Conservation (phyloP, 1,139 yeast species). For the Geotrichum aggregatum region DNA sequence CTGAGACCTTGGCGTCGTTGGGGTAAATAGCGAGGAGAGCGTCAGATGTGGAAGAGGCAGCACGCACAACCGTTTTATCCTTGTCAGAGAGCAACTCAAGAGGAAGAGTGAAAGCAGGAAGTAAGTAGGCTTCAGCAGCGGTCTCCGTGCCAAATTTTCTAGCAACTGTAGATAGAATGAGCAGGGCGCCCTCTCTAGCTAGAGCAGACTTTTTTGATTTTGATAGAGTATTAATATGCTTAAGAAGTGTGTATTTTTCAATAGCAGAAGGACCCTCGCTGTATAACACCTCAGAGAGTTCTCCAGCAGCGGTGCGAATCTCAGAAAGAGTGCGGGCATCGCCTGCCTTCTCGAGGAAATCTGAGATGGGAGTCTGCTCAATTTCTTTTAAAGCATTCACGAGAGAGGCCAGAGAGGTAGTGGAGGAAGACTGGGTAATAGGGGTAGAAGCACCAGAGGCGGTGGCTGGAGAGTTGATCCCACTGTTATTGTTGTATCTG, state of each 20-base stretch:
- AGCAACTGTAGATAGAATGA: slow-evolving; percentile 65
- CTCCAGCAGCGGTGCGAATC: slow-evolving; percentile 57
- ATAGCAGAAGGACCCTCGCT: slow-evolving; percentile 51
- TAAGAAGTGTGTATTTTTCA: slow-evolving; percentile 61
- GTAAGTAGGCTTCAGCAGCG: slow-evolving; percentile 66
- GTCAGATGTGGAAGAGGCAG: slow-evolving; percentile 59
- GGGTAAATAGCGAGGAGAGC: slow-evolving; percentile 67
- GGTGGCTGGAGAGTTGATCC: slow-evolving; percentile 15
- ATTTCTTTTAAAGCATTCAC: slow-evolving; percentile 68
- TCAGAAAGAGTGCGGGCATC: slow-evolving; percentile 59
- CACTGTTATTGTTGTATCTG: slow-evolving; percentile 10
- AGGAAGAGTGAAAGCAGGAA: slow-evolving; percentile 53
- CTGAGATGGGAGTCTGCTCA: slow-evolving; percentile 64
- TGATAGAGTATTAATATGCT: slow-evolving; percentile 57
- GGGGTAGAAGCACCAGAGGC: slow-evolving; percentile 21
- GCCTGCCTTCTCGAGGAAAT: slow-evolving; percentile 53
- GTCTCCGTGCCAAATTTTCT: slow-evolving; percentile 55
- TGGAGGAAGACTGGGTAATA: slow-evolving; percentile 40
- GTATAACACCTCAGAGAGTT: slow-evolving; percentile 49
- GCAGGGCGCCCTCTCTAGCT: slow-evolving; percentile 69
- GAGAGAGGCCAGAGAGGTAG: slow-evolving; percentile 69
- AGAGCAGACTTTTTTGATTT: slow-evolving; percentile 72
- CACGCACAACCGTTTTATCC: slow-evolving; percentile 77
- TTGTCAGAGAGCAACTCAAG: slow-evolving; percentile 74
- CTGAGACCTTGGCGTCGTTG: slow-evolving; percentile 72